Percentiles rank a stretch among this genome's conserved stretches.
phyloP scores from a whole-genome alignment of 2,329 filamentous ascomycete species.

The Scedosporium boydii region DNA sequence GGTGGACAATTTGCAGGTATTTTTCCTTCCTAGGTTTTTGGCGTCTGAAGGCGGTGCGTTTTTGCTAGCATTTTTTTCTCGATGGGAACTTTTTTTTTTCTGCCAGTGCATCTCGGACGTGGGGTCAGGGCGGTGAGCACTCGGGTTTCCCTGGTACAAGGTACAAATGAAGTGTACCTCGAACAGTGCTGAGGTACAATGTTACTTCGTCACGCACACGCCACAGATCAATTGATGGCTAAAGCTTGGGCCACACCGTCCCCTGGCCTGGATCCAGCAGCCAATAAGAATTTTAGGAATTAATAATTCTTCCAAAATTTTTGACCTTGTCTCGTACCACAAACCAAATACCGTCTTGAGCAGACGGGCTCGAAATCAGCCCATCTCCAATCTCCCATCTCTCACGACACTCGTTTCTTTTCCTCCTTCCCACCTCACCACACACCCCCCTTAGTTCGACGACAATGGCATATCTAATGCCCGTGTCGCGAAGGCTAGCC shows the following conservation, averaged over 20 bases:
- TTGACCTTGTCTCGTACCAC: not conserved
- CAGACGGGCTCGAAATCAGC: not conserved
- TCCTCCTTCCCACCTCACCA: not conserved
- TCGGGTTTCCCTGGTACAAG: constrained; percentile 8
- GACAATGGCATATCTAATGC: constrained; percentile 31
- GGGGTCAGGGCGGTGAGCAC: constrained; percentile 9
- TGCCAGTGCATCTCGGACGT: constrained; percentile 8
- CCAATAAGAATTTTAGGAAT: constrained; percentile 1
- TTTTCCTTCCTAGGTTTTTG: constrained; percentile 1
- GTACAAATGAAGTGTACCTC: too few relatives aligned
- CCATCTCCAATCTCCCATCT: not conserved
- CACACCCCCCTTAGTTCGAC: not conserved
- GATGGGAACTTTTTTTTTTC: constrained; percentile 11
- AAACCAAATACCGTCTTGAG: not conserved
- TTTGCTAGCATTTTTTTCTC: not conserved
- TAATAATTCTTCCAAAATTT: not conserved
- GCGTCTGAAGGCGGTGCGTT: not conserved
- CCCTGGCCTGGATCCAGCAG: not conserved
- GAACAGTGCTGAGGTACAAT: too few relatives aligned
- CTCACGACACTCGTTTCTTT: not conserved
- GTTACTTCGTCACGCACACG: constrained; percentile 5
- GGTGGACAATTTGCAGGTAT: not conserved
- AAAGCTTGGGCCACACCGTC: not conserved
- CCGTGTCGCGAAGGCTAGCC: constrained; percentile 30
- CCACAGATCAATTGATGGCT: not conserved